Percentiles rank a stretch among this genome's conserved stretches.
phyloP scores from a whole-genome alignment of 1,284 basidiomycete species.

The Ganoderma boninense region DNA sequence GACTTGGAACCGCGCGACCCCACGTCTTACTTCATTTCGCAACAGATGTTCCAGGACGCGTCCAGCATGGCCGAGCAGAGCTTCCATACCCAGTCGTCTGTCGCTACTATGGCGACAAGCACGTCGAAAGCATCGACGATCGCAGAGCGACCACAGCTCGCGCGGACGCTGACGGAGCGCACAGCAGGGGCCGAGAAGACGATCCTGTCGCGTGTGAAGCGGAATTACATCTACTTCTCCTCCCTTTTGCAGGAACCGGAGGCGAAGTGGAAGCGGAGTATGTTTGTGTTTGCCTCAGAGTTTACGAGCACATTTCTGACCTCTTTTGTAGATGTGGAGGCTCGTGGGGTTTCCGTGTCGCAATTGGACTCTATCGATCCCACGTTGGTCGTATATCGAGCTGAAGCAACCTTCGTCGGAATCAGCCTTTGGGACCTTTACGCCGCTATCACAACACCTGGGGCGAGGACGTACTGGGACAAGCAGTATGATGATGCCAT shows the following conservation, averaged over 20 bases:
- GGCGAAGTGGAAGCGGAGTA: conserved; percentile 94
- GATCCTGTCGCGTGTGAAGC: conserved; percentile 83
- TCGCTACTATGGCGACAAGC: conserved; percentile 37
- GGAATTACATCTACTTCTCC: conserved; percentile 99
- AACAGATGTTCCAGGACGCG: conserved; percentile 72
- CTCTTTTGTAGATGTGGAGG: conserved; percentile 58
- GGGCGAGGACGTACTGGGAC: conserved; percentile 89
- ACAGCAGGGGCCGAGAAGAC: conserved; percentile 76
- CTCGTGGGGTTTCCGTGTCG: conserved; percentile 90
- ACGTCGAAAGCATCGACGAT: conserved; percentile 39
- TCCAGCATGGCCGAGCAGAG: conserved; percentile 75
- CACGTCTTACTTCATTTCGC: conserved; percentile 57
- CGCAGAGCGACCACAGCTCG: conserved; percentile 46
- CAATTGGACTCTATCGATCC: conserved; percentile 98
- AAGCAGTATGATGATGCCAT: conserved; percentile 87
- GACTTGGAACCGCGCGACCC: conserved; percentile 73
- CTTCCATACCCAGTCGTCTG: conserved; percentile 66
- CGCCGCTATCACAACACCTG: conserved; percentile 85
- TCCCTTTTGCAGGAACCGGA: conserved; percentile 97
- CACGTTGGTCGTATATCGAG: conserved; percentile 94
- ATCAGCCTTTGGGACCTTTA: conserved; percentile 98
- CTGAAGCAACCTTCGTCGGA: conserved; percentile 97
- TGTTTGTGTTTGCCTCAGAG: conserved; percentile 37
- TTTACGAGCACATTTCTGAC: conserved; percentile 15
- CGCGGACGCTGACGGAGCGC: conserved; percentile 55